Conservation (phyloP, 331 rosid species). For the Rhamnella rubrinervis region DNA sequence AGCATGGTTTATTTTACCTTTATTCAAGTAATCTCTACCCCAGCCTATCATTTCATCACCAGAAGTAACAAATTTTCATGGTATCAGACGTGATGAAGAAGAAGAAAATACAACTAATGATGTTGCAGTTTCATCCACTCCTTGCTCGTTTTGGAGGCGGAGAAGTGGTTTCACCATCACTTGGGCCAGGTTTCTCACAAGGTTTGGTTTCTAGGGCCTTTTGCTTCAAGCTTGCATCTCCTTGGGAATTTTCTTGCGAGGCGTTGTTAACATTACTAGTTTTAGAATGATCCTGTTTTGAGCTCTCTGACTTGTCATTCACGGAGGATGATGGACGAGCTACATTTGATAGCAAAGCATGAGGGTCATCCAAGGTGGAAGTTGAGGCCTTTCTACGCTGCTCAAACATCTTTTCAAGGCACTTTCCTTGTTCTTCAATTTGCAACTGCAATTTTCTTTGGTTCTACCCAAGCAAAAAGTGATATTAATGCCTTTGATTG, state of each 20-base stretch:
- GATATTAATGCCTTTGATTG: neutral
- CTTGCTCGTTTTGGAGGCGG: conserved; percentile 54
- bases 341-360: conserved; percentile 20
- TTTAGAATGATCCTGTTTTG: conserved; percentile 21
- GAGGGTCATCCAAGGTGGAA: conserved; percentile 36
- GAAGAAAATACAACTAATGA: neutral
- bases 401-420: conserved; percentile 79
- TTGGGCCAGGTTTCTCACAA: conserved; percentile 21
- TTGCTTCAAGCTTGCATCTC: conserved; percentile 29
- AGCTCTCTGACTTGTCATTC: conserved; percentile 26
- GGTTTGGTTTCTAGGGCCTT: conserved; percentile 33
- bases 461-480: conserved; percentile 40
- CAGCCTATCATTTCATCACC: conserved; percentile 4
- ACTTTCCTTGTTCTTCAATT: conserved; percentile 83
- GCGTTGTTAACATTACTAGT: conserved; percentile 10
- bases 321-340: conserved; percentile 6
- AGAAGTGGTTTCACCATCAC: conserved; percentile 15
- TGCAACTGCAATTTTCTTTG: conserved; percentile 86
- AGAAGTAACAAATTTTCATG: conserved; percentile 12
- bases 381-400: conserved; percentile 56
- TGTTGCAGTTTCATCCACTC: conserved; percentile 23
- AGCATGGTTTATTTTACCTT: neutral
- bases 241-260: conserved; percentile 28
- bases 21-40: neutral
- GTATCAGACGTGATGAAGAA: neutral